Evolutionary conservation across 768 basidiomycete genomes (phyloP).

Genomic region (Mycena albidolilacea): DNA sequence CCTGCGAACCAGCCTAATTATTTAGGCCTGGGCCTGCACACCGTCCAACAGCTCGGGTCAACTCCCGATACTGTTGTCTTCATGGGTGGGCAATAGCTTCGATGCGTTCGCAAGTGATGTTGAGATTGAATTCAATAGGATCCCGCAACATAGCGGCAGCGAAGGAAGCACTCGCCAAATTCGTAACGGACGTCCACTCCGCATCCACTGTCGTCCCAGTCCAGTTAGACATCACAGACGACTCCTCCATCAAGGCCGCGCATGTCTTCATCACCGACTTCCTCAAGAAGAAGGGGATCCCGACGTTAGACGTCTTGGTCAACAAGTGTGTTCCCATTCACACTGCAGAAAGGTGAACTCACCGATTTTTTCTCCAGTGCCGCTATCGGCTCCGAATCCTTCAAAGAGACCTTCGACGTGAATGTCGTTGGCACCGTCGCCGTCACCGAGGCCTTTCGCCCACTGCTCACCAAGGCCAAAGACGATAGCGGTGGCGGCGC

Average conservation of each 20-base stretch:
- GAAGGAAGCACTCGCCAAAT: conserved; percentile 21
- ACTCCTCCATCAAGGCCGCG: conserved; percentile 17
- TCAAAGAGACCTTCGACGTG: conserved; percentile 15
- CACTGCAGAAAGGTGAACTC: neutral
- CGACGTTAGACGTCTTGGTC: conserved; percentile 15
- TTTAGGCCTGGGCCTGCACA: conserved; percentile 25
- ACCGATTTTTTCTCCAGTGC: conserved; percentile 5
- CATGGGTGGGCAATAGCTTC: conserved; percentile 12
- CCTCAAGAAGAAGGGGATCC: neutral
- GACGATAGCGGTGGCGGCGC: neutral
- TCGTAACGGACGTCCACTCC: conserved; percentile 14
- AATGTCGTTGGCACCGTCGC: conserved; percentile 24
- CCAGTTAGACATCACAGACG: conserved; percentile 32
- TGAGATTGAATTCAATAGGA: neutral
- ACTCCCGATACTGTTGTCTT: conserved; percentile 18
- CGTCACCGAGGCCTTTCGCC: conserved; percentile 13
- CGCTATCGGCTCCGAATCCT: neutral
- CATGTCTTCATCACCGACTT: conserved; percentile 1
- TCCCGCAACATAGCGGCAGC: conserved; percentile 25
- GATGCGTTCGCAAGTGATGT: neutral
- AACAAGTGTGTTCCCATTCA: conserved; percentile 16
- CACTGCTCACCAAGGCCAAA: conserved; percentile 1
- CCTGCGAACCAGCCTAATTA: neutral
- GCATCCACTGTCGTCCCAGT: conserved; percentile 26
- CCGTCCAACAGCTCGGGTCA: conserved; percentile 22